phyloP scores from a whole-genome alignment of 331 rosid species.

The Cydonia oblonga region DNA sequence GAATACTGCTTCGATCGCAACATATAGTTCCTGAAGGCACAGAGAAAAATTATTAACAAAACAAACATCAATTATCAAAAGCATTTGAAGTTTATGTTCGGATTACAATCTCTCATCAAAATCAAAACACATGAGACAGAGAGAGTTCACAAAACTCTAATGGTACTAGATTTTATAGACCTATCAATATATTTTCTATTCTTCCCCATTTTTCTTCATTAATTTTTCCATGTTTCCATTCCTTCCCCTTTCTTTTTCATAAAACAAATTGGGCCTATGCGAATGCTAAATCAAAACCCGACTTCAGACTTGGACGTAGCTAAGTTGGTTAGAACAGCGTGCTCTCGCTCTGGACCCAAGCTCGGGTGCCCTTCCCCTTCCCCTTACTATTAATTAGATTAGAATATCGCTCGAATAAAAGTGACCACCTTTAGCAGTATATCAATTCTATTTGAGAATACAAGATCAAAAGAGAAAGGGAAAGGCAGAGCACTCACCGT shows the following conservation, averaged over 20 bases:
- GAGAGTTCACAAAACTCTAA: no score
- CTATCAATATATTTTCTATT: no score
- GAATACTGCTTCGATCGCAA: slow-evolving; percentile 69
- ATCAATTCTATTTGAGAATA: not conserved
- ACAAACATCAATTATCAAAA: not conserved
- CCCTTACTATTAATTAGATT: not conserved
- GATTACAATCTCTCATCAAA: not conserved
- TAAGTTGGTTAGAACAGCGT: not conserved
- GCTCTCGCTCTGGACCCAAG: not conserved
- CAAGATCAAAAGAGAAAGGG: not conserved
- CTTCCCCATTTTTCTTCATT: no score
- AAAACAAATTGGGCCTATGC: not conserved
- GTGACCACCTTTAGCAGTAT: not conserved
- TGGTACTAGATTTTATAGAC: no score
- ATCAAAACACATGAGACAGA: no score
- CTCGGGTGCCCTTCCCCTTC: not conserved
- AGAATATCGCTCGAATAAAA: not conserved
- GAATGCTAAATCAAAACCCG: no score
- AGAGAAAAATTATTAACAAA: not conserved
- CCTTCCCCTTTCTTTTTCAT: not conserved
- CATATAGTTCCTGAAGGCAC: slow-evolving; percentile 57
- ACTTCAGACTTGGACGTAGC: no score
- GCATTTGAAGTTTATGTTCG: not conserved
- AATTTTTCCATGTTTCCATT: no score
- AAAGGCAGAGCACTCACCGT: slow-evolving; percentile 26